Evolutionary conservation across 345 rosid genomes (phyloP), one percentile per base, ranked within the genome.

Genomic region (Pugionium cornutum): DNA sequence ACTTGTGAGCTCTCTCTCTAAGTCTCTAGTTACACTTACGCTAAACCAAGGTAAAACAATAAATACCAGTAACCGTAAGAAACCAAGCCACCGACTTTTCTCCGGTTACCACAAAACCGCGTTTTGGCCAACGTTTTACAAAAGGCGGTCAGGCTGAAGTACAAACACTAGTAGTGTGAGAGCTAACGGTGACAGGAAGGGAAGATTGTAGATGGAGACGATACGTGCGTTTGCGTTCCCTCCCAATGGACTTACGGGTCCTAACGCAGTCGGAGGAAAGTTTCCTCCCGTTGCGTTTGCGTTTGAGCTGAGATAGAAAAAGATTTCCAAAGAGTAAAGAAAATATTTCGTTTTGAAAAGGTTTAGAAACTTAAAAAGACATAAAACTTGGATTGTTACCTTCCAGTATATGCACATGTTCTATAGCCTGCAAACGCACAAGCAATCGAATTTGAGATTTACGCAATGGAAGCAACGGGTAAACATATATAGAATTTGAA

Each of bases 391-490:
- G 42, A 62, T 59, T 37, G 77, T 81, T 76, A 92, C 98, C 98
- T 92, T 80, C 98, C 95, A 0, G 89, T 74, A 70, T 78, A 92
- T 31, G 58, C 61, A 64, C 98, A 92, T 54, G 87, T 72, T 59
- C 83, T 84, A 72, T 82, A 57, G 79, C 98, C 98, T 92, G 83
- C 80, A 84, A 71, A 65, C 18, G 10, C 33, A 59, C 35, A 60
- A 48, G 26, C 58, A 2, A 53, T 43, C 26, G 4, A 56, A 45
- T 9, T 26, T 59, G 67, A 58, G 60, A 40, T 35, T 52, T 28
- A 39, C 3, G 4, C 41, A 2, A 42, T 8, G 9, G 2, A 27
- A 58, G 40, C 26, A 58, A 0, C 18, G 11, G 6, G 9, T 4
- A 32, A 48, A 25, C 11, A 35, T n/a, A n/a, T n/a, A n/a, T 43